These are phyloP conservation scores for Quaeritorhiza haematococci DNA, from an alignment of 371 early-diverging fungal species.

Conservation along the genomic window DNA sequence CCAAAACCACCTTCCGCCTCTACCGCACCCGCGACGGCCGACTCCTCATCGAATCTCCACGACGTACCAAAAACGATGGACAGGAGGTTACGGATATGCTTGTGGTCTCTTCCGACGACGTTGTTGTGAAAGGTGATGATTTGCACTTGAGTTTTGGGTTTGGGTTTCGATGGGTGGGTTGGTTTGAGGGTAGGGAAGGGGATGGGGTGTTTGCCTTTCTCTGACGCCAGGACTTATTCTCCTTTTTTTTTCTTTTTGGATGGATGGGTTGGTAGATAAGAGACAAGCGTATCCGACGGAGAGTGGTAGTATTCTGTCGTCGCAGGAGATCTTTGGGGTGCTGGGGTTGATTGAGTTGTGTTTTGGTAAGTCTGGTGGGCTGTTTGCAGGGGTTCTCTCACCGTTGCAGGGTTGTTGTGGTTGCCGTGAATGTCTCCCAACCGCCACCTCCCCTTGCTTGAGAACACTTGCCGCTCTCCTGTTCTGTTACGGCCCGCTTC, in stretches of 20 bases:
- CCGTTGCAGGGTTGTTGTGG: neutral
- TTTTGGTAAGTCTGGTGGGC: constrained; percentile 14
- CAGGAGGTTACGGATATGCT: no score
- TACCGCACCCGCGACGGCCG: neutral
- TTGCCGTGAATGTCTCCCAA: neutral
- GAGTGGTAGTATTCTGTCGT: neutral
- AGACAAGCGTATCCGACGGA: neutral
- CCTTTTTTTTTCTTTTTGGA: no score
- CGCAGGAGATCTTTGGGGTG: constrained; percentile 20
- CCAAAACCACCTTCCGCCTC: neutral
- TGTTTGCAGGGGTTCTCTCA: neutral
- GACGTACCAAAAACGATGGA: neutral
- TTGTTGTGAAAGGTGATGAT: no score
- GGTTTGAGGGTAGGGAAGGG: neutral
- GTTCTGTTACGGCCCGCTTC: neutral
- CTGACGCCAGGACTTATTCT: neutral
- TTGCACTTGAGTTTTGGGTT: neutral
- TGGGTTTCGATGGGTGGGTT: neutral
- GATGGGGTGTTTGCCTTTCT: neutral
- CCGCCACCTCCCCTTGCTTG: neutral
- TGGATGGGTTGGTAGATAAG: no score
- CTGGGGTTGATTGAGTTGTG: constrained; percentile 25
- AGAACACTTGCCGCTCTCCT: neutral
- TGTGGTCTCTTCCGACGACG: no score
- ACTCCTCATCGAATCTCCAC: neutral